Base-by-base conservation (phyloP, 2,329 filamentous ascomycete species). In the Microthyrium microscopicum region DNA sequence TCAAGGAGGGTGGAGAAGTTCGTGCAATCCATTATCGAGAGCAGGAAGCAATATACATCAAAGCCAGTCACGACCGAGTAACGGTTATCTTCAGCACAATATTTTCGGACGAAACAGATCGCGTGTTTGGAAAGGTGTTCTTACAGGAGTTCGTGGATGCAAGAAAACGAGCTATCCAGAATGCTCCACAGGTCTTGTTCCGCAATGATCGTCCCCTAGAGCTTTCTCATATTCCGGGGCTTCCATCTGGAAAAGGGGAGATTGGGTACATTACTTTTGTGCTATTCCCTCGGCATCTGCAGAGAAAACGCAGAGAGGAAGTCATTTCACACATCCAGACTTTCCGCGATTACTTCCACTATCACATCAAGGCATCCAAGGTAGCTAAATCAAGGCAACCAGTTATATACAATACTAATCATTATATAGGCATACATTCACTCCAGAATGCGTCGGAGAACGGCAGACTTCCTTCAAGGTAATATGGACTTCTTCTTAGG, bases 291-390 rank as follows among this genome's bases (percentile, higher is more conserved):
- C 77, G 89, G 42, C 91, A 99, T 57, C 66, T 99, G 43, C 87
- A 84, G 11, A 73, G 75, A 11, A 83, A 94, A 57, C 73, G 84
- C 52, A 82, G 91, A 62, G 77, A 81, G 39, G 85, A 94, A 44
- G 85, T 91, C 53, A 98, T 99, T 46, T 94, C 85, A 32, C 91
- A 98, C 56, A 95, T 99, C 48, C 91, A 99, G 61, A 99, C 89
- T 11, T 98, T 98, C 80, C 81, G 89, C 44, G 89, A 98, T 54
- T 98, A 98, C 60, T 98, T 99, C 68, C 89, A 99, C 58, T 99
- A 99, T 57, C 89, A 98, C 59, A 98, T 98, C 61, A 98, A 98
- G 62, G 91, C 89, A 20, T 94, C 85, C 41, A 98, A 98, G 67
- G 72, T 74, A 35, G 7, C 36, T 25, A n/a, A n/a, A 42, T 30